These are phyloP conservation scores for Cordia subcordata DNA, from an alignment of 257 asterid genomes.

Conservation along the genomic window DNA sequence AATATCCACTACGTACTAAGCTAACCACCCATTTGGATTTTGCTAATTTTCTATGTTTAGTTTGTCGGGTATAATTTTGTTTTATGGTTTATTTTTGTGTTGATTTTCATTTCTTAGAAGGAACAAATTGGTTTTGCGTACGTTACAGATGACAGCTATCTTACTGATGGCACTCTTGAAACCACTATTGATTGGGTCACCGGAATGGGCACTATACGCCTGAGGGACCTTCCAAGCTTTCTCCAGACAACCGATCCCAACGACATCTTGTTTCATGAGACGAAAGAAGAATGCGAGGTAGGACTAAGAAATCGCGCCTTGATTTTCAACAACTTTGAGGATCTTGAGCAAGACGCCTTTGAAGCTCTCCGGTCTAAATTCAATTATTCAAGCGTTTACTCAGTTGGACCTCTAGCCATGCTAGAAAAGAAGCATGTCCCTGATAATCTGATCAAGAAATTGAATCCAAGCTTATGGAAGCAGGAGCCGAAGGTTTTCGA, in stretches of 20 bases:
- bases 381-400: conserved; percentile 35
- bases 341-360: conserved; percentile 35
- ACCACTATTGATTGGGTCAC: conserved; percentile 37
- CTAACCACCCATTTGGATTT: no score
- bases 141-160: conserved; percentile 37
- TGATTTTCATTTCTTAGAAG: background rate
- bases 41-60: no score
- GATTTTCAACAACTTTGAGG: conserved; percentile 48
- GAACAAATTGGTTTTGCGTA: no score
- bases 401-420: conserved; percentile 51
- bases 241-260: conserved; percentile 44
- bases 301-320: conserved; percentile 36
- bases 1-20: no score
- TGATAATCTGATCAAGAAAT: conserved; percentile 16
- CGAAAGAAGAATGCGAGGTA: conserved; percentile 42
- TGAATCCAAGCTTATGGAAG: conserved; percentile 30
- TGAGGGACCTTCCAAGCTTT: conserved; percentile 54
- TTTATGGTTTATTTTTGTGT: background rate
- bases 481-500: background rate
- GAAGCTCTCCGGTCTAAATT: conserved; percentile 26
- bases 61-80: no score
- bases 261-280: conserved; percentile 50
- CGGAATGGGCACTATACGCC: conserved; percentile 38
- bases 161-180: conserved; percentile 50
- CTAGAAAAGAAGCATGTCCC: conserved; percentile 15